Conservation (phyloP, 1,284 basidiomycete species). For the Apiotrichum brassicae region DNA sequence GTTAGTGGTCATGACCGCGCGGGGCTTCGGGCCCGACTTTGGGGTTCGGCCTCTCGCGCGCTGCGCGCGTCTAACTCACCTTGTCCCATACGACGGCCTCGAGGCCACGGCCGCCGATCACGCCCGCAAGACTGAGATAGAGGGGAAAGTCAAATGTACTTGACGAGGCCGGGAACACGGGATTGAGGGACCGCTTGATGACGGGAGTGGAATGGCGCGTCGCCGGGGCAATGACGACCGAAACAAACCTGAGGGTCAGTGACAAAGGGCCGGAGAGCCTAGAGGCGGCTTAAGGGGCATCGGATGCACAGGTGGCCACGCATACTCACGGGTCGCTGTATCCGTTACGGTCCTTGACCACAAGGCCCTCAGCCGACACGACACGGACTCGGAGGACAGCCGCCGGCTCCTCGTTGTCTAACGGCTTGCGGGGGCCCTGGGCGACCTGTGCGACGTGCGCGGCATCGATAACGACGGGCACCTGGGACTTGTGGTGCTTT, state of each 20-base stretch:
- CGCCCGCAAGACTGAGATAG: constrained; percentile 64
- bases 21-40: background rate
- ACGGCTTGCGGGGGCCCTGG: constrained; percentile 37
- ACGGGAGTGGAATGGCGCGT: constrained; percentile 70
- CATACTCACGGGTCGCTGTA: constrained; percentile 44
- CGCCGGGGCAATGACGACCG: constrained; percentile 58
- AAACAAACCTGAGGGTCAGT: constrained; percentile 72
- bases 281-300: too few species aligned
- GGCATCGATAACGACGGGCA: constrained; percentile 19
- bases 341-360: constrained; percentile 51
- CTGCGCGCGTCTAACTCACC: too few species aligned
- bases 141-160: constrained; percentile 83
- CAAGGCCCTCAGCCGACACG: constrained; percentile 46
- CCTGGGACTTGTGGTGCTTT: constrained; percentile 2
- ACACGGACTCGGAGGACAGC: constrained; percentile 47
- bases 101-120: constrained; percentile 59
- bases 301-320: constrained; percentile 42
- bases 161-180: constrained; percentile 61
- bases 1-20: constrained; percentile 7
- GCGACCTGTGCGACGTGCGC: constrained; percentile 32
- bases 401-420: constrained; percentile 45
- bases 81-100: constrained; percentile 93
- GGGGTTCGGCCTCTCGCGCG: too few species aligned
- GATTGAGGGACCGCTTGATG: constrained; percentile 70
- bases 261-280: constrained; percentile 69